Evolutionary conservation across 1,284 basidiomycete genomes (phyloP).

Genomic region (Trichosporon sp.): DNA sequence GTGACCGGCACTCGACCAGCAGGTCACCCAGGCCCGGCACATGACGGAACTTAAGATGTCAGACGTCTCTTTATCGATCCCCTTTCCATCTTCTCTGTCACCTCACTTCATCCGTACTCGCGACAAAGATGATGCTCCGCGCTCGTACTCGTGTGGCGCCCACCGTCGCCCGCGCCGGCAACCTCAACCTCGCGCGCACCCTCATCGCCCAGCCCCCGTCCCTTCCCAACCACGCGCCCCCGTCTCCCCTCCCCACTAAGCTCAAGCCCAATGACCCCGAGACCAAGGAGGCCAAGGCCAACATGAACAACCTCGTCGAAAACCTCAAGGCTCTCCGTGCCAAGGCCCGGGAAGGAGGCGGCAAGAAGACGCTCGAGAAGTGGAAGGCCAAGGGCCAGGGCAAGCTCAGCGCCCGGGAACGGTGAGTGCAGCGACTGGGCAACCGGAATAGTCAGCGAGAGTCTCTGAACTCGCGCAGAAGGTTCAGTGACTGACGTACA

Average conservation of each 20-base stretch:
- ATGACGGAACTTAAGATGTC: conserved; percentile 16
- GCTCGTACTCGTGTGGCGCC: conserved; percentile 20
- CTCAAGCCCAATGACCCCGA: conserved; percentile 37
- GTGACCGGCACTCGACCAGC: conserved; percentile 2
- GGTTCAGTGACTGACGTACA: background rate
- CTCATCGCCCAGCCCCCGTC: conserved; percentile 47
- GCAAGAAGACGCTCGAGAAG: conserved; percentile 67
- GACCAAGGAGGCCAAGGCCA: conserved; percentile 36
- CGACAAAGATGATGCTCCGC: conserved; percentile 19
- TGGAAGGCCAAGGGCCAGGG: conserved; percentile 72
- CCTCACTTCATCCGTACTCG: background rate
- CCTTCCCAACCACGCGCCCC: conserved; percentile 37
- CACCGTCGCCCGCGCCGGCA: conserved; percentile 13
- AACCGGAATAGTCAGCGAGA: background rate
- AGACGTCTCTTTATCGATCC: conserved; percentile 3
- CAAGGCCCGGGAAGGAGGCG: conserved; percentile 57
- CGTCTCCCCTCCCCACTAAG: conserved; percentile 43
- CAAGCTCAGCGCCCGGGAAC: conserved; percentile 83
- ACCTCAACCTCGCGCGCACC: conserved; percentile 32
- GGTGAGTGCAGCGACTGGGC: conserved; percentile 59
- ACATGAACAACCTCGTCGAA: conserved; percentile 39
- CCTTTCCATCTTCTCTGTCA: conserved; percentile 12
- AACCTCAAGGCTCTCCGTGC: conserved; percentile 58
- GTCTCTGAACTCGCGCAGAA: background rate
- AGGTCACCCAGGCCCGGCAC: background rate